Percentiles rank a stretch among this genome's conserved stretches.
phyloP scores from a whole-genome alignment of 2,329 filamentous ascomycete genomes.

The Dothideomycetidae sp. region DNA sequence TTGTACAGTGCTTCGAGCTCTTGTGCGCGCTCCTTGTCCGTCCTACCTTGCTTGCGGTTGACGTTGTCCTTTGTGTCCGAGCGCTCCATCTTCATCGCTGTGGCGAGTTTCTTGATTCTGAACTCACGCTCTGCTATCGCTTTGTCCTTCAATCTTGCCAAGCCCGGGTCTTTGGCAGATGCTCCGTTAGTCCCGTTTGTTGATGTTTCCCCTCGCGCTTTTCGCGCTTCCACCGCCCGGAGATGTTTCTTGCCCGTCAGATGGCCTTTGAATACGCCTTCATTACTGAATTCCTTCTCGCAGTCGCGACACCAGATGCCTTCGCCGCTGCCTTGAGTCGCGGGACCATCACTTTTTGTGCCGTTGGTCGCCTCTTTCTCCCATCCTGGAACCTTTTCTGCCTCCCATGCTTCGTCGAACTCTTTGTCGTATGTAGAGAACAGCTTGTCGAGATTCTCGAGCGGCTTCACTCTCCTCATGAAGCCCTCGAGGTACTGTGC shows the following conservation, averaged over 20 bases:
- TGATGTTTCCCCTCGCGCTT: slow-evolving; percentile 22
- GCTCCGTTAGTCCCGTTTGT: slow-evolving; percentile 13
- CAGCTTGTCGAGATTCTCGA: slow-evolving; percentile 73
- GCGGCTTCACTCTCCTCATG: slow-evolving; percentile 65
- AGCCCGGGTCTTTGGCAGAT: slow-evolving; percentile 11
- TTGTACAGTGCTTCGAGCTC: slow-evolving; percentile 78
- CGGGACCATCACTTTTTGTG: slow-evolving; percentile 21
- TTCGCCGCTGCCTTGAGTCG: slow-evolving; percentile 44
- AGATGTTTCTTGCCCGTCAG: slow-evolving; percentile 85
- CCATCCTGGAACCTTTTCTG: slow-evolving; percentile 71
- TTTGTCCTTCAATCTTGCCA: slow-evolving; percentile 59
- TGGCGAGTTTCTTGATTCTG: slow-evolving; percentile 63
- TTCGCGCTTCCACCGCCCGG: slow-evolving; percentile 58
- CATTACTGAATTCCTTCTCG: slow-evolving; percentile 87
- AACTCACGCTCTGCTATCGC: slow-evolving; percentile 82
- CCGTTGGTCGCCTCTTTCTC: slow-evolving; percentile 27
- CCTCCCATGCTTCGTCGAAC: slow-evolving; percentile 71
- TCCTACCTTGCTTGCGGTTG: slow-evolving; percentile 94
- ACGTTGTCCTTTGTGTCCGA: slow-evolving; percentile 87
- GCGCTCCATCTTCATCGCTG: slow-evolving; percentile 73
- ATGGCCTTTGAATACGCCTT: slow-evolving; percentile 86
- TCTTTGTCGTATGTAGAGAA: slow-evolving; percentile 65
- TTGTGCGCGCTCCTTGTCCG: slow-evolving; percentile 83
- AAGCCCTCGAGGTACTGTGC: slow-evolving; percentile 78
- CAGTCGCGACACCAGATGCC: slow-evolving; percentile 84